Percentiles rank a stretch among this genome's conserved stretches.
These are phyloP conservation scores for Moesziomyces globuligerus DNA, from an alignment of 1,284 basidiomycete species.

Conservation along the genomic window DNA sequence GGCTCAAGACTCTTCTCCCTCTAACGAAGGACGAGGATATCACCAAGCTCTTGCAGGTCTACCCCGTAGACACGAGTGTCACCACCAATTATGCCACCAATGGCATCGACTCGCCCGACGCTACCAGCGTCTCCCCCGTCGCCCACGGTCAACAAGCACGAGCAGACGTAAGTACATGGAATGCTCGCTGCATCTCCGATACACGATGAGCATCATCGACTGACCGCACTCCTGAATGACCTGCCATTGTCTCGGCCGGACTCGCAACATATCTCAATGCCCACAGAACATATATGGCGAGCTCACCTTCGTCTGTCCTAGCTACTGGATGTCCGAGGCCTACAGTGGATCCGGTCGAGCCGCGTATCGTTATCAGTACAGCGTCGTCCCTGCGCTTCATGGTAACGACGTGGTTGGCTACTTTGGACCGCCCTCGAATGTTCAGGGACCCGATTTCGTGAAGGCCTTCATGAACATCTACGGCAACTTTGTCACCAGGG, in stretches of 20 bases:
- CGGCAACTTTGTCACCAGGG: conserved; percentile 33
- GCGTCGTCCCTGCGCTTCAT: conserved; percentile 32
- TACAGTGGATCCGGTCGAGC: conserved; percentile 28
- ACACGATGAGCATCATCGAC: neutral
- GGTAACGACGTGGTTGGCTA: conserved; percentile 30
- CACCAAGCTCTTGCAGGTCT: conserved; percentile 15
- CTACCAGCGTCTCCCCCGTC: conserved; percentile 23
- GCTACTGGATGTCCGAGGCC: conserved; percentile 42
- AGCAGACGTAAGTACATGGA: conserved; percentile 22
- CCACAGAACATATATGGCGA: conserved; percentile 36
- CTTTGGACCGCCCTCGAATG: conserved; percentile 21
- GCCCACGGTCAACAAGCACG: conserved; percentile 26
- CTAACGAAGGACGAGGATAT: conserved; percentile 18
- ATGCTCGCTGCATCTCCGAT: too few relatives aligned
- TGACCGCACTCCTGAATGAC: neutral
- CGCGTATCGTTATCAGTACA: conserved; percentile 36
- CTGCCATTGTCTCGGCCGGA: too few relatives aligned
- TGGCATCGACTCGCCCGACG: conserved; percentile 18
- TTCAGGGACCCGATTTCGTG: conserved; percentile 18
- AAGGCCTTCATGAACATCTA: conserved; percentile 36
- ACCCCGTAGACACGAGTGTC: conserved; percentile 19
- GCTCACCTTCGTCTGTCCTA: conserved; percentile 38
- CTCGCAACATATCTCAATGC: neutral
- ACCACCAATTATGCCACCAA: conserved; percentile 25
- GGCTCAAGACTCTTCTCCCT: conserved; percentile 20